These are phyloP conservation scores for Entonaema liquescens DNA, from an alignment of 495 filamentous ascomycete genomes.

Conservation along the genomic window DNA sequence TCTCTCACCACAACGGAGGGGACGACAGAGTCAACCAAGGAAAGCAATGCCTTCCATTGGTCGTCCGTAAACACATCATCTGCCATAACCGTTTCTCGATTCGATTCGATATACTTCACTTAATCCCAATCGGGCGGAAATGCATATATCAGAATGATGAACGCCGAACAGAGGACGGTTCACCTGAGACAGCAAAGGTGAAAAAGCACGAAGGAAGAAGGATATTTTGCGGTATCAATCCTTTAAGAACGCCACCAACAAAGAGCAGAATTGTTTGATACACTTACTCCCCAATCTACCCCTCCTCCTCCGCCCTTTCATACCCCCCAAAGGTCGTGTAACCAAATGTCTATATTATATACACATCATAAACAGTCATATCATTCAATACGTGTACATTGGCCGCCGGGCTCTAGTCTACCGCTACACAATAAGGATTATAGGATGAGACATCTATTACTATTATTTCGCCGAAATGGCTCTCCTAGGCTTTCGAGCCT, in stretches of 20 bases:
- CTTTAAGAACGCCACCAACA: not conserved
- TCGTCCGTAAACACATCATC: constrained; percentile 18
- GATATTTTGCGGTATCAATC: not conserved
- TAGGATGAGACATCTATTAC: not conserved
- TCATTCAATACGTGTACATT: not conserved
- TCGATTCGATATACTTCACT: not conserved
- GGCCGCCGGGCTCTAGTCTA: not conserved
- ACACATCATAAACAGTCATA: not conserved
- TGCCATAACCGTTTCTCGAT: not conserved
- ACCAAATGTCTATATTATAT: not conserved
- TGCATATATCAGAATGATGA: not conserved
- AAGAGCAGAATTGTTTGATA: not conserved
- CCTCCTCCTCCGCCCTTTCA: not conserved
- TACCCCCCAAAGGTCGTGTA: not conserved
- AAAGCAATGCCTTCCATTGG: constrained; percentile 21
- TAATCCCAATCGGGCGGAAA: not conserved
- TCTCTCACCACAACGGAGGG: constrained; percentile 5
- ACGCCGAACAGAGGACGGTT: too few species aligned
- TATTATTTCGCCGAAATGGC: not conserved
- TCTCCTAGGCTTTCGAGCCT: not conserved
- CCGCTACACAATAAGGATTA: not conserved
- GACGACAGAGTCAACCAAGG: constrained; percentile 25
- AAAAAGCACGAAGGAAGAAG: not conserved
- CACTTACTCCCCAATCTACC: not conserved
- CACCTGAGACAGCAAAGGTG: not conserved